Evolutionary conservation across 768 basidiomycete species (phyloP), one percentile per base, ranked within the genome.

Genomic region (Mycena amicta): DNA sequence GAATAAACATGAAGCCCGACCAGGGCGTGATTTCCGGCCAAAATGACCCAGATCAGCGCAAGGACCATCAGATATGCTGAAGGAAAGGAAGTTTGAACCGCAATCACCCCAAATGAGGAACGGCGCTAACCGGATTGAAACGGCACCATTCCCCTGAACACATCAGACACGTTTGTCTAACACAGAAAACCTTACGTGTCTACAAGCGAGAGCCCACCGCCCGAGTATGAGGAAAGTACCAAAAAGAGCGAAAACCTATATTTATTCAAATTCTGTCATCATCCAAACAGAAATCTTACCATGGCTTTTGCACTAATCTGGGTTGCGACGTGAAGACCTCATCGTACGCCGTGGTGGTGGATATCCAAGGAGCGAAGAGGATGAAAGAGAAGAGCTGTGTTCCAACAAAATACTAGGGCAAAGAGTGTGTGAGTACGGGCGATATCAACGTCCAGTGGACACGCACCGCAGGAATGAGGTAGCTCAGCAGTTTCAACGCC

Each of bases 1-100:
- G 12, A 41, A 52, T 22, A 13, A 54, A 26, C 3, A 50, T 15
- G 52, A 50, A 15, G 20, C 78, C 86, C 66, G 55, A 89, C 88
- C 69, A 88, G 75, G 0, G 87, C 89, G 61, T 88, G 89, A 66
- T 92, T 92, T 18, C 90, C 90, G 23, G 87, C 90, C 28, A 92
- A 72, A 57, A 92, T 89, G 15, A 81, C 74, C 33, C 88, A 77
- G 11, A 85, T 79, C 62, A 89, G 67, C 28, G 78, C 70, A 64
- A 87, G 75, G 25, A 87, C 81, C 85, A 89, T 85, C 3, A 83
- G 71, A 64, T 88, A 89, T 2, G 88, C 88, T 37, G 62, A n/a
- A n/a, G n/a, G n/a, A n/a, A n/a, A n/a, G n/a, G n/a, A n/a, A n/a
- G n/a, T n/a, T n/a, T n/a, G n/a, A n/a, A n/a, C n/a, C n/a, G n/a